Evolutionary conservation across 805 yeast genomes (phyloP).

Genomic region (Candida tallmaniae): DNA sequence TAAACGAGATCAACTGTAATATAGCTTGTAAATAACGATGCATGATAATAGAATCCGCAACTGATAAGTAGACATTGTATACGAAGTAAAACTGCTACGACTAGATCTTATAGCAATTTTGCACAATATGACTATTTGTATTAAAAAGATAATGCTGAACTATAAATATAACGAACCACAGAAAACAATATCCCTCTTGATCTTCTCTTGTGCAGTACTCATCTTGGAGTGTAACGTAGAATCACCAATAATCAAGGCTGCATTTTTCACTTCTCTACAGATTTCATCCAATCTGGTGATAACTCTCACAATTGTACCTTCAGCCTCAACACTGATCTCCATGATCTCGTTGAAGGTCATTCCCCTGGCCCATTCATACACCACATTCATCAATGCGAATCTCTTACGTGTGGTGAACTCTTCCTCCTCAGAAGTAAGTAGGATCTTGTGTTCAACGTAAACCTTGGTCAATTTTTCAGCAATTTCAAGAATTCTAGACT

Average conservation of each 20-base stretch:
- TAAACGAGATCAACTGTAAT: not conserved
- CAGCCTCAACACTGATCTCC: conserved; percentile 83
- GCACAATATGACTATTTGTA: not conserved
- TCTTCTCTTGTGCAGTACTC: conserved; percentile 88
- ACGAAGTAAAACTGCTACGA: not conserved
- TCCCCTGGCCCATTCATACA: conserved; percentile 98
- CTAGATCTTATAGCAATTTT: too few relatives aligned
- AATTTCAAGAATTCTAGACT: conserved; percentile 61
- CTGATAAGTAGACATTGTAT: not conserved
- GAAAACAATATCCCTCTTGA: conserved; percentile 94
- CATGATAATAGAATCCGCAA: too few relatives aligned
- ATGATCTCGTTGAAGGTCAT: conserved; percentile 85
- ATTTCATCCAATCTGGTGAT: conserved; percentile 92
- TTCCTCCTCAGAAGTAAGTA: conserved; percentile 78
- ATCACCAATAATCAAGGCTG: conserved; percentile 93
- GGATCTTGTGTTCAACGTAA: conserved; percentile 63
- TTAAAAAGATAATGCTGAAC: not conserved
- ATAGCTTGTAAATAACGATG: not conserved
- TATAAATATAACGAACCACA: conserved; percentile 90
- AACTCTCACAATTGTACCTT: conserved; percentile 95
- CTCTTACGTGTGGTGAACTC: conserved; percentile 79
- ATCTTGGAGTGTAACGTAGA: conserved; percentile 83
- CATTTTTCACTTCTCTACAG: conserved; percentile 90
- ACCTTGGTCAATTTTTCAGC: conserved; percentile 58
- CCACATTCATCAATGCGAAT: conserved; percentile 88